Percentiles rank a stretch among this genome's conserved stretches.
Conservation (phyloP, 495 filamentous ascomycete species). For the Rhizodiscina lignyota region DNA sequence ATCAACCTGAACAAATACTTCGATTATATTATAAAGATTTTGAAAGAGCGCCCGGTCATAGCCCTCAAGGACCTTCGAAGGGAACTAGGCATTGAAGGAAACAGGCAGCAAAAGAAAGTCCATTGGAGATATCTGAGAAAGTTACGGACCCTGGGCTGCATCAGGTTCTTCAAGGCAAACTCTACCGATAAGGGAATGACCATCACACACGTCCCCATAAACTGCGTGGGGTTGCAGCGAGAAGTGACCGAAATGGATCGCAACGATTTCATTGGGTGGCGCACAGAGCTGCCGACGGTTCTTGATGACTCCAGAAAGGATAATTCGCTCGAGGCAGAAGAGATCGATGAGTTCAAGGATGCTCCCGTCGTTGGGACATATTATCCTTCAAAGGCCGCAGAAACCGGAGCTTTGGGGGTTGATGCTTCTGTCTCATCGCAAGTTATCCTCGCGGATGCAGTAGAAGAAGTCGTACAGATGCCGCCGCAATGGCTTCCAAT, state of each 20-base stretch:
- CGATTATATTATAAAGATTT: slow-evolving; percentile 5
- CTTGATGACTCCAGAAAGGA: no score
- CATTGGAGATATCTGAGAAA: no score
- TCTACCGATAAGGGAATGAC: no score
- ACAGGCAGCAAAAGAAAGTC: neutral
- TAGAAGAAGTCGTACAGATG: slow-evolving; percentile 11
- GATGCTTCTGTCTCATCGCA: neutral
- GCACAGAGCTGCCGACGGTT: no score
- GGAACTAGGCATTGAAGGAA: neutral
- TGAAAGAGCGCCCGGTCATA: slow-evolving; percentile 7
- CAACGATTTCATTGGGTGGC: no score
- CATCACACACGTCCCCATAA: no score
- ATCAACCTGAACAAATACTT: slow-evolving; percentile 9
- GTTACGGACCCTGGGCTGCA: no score
- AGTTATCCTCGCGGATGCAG: neutral
- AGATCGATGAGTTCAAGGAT: neutral
- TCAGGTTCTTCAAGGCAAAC: no score
- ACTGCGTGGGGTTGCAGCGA: no score
- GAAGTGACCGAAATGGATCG: no score
- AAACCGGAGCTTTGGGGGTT: neutral
- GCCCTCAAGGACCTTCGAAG: slow-evolving; percentile 5
- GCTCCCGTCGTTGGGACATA: neutral
- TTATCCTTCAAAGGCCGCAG: neutral
- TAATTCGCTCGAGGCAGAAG: neutral
- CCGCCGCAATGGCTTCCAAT: slow-evolving; percentile 40